These are phyloP conservation scores for Botryotinia convoluta DNA, from an alignment of 2,329 filamentous ascomycete genomes.

Conservation along the genomic window DNA sequence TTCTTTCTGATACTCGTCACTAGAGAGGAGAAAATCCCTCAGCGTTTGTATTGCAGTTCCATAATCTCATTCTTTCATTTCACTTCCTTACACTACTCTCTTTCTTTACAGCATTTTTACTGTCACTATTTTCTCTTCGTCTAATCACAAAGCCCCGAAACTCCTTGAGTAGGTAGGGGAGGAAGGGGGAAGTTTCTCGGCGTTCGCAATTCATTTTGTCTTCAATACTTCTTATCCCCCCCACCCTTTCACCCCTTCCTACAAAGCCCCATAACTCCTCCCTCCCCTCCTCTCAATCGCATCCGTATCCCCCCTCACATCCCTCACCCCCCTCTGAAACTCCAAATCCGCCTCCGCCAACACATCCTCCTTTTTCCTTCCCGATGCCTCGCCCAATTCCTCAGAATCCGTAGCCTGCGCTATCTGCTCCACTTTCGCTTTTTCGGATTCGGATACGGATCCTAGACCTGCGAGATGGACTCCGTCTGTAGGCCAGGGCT, in stretches of 20 bases:
- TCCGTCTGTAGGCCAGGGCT: not conserved
- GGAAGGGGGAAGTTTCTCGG: accelerated
- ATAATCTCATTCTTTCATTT: accelerated
- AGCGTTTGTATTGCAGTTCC: accelerated
- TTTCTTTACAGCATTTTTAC: too few species aligned
- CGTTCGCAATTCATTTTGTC: too few species aligned
- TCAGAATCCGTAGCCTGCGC: not conserved
- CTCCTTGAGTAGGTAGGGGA: accelerated
- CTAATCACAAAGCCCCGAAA: too few species aligned
- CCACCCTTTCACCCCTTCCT: not conserved
- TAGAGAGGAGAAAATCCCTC: not conserved
- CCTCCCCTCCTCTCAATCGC: not conserved
- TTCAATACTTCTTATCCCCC: too few species aligned
- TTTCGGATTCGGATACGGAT: accelerated
- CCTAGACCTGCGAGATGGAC: not conserved
- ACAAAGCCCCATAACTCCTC: not conserved
- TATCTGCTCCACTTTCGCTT: not conserved
- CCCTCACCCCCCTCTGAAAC: not conserved
- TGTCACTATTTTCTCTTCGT: accelerated
- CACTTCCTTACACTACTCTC: too few species aligned
- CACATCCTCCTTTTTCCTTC: not conserved
- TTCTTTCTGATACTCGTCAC: accelerated
- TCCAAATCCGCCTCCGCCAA: not conserved
- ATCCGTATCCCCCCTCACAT: not conserved
- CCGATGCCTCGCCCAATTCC: not conserved